These are phyloP conservation scores for Pichia cactophila DNA, from an alignment of 1,139 yeast genomes.

Conservation along the genomic window DNA sequence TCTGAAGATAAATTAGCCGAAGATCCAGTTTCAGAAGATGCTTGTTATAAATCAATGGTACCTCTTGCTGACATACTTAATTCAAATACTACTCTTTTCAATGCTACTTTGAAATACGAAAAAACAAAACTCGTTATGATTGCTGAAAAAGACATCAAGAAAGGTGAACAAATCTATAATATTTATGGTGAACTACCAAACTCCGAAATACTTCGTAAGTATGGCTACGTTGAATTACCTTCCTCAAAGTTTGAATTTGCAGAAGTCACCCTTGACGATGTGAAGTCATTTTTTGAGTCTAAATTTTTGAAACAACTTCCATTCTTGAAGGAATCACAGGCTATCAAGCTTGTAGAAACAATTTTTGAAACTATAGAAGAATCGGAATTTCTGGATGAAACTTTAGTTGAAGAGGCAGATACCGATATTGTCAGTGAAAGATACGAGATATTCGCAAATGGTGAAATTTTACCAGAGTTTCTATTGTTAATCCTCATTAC, in stretches of 20 bases:
- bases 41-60: slow-evolving; percentile 73
- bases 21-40: slow-evolving; percentile 30
- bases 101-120: slow-evolving; percentile 58
- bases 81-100: slow-evolving; percentile 72
- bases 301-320: slow-evolving; percentile 19
- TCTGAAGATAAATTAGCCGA: slow-evolving; percentile 9
- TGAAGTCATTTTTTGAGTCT: slow-evolving; percentile 33
- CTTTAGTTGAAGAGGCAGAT: slow-evolving; percentile 30
- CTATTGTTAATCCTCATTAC: slow-evolving; percentile 46
- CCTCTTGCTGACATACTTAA: slow-evolving; percentile 88
- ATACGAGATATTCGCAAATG: slow-evolving; percentile 53
- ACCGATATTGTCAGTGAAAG: slow-evolving; percentile 47
- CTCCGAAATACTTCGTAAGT: slow-evolving; percentile 77
- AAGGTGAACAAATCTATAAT: slow-evolving; percentile 74
- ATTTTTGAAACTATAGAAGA: slow-evolving; percentile 28
- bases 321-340: slow-evolving; percentile 14
- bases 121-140: slow-evolving; percentile 51
- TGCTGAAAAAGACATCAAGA: slow-evolving; percentile 51
- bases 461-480: slow-evolving; percentile 52
- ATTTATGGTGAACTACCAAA: slow-evolving; percentile 90
- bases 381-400: slow-evolving; percentile 27
- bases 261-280: slow-evolving; percentile 47
- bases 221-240: slow-evolving; percentile 77
- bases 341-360: slow-evolving; percentile 26
- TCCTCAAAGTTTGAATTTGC: slow-evolving; percentile 80